Base-by-base conservation (phyloP, 2,329 filamentous ascomycete species). In the Akanthomyces muscarius region DNA sequence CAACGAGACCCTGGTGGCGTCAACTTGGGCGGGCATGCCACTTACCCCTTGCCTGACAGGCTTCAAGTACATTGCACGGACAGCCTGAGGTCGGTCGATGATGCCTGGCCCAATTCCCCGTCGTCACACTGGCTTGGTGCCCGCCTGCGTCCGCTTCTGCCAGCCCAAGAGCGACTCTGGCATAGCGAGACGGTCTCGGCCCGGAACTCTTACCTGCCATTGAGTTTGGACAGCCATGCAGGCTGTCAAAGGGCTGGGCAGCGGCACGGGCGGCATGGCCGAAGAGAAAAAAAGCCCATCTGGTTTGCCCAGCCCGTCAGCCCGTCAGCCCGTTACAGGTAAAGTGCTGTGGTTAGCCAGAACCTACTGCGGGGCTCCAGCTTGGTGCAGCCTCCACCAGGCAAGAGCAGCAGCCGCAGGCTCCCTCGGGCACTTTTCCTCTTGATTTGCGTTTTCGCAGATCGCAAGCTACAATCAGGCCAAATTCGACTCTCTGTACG, bases 331-430 rank as follows among this genome's bases (percentile, higher is more conserved):
- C 23, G 48, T 52, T 44, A 14, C 33, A 44, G 18, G 8, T 60
- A 44, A 14, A 60, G 47, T 60, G 47, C 36, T 36, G 18, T 51
- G 14, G 11, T 25, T 53, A 21, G 50, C 48, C 41, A 53, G 58
- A 44, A 61, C 48, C 48, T 59, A 61, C 36, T 45, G 58, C 58
- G 58, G 58, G 58, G 51, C 57, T 38, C 13, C 5, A 5, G 8
- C n/a, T 13, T 23, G 21, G 45, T 33, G 36, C 47, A 54, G 13
- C 58, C 58, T 53, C 41, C 58, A 51, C 50, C 10, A 47, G 13
- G 38, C 38, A 56, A 30, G 5, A 5, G 50, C 28, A 53, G 57
- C 28, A 16, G 45, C 30, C 48, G 30, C 42, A 30, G 38, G 50
- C 50, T 44, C 18, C 21, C 38, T 61, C 8, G 36, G 47, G n/a